Evolutionary conservation across 441 rosid species (phyloP), one percentile per base, ranked within the genome.

Genomic region (Euphorbia corollata): DNA sequence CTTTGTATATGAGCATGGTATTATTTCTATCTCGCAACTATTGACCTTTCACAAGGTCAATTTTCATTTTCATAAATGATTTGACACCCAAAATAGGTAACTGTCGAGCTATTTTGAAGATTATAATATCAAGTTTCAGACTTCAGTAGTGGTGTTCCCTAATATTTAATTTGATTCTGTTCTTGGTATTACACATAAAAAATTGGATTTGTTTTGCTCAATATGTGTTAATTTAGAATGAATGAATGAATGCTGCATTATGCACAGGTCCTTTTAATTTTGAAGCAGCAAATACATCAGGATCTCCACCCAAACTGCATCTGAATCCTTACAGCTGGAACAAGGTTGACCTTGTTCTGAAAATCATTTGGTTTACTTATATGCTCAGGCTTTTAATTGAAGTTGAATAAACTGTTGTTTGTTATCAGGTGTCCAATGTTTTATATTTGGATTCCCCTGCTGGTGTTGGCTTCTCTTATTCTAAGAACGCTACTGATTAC

Each of bases 241-340:
- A 48, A 62, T 53, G 23, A 45, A 51, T 61, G 34, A 72, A n/a
- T n/a, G n/a, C n/a, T 80, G 67, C 85, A n/a, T n/a, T n/a, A n/a
- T n/a, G n/a, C n/a, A n/a, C n/a, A 91, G 98, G 98, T 41, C 95
- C 98, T 68, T 92, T 92, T 81, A 84, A 80, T 74, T 92, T 92
- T 68, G 89, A 86, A 75, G 72, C 61, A 41, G 77, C 73, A 18
- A 74, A 73, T 43, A 73, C 58, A n/a, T 58, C 69, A 9, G 63
- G 68, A 20, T 64, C 63, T 68, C 68, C 75, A 59, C 89, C 86
- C 59, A 77, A 48, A 59, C 65, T 92, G 78, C 89, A 85, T 68
- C 84, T 87, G 61, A 92, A 89, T 81, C 85, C 61, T 27, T 79
- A 83, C 74, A 88, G 95, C 73, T 92, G 98, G 98, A 85, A 96